Evolutionary conservation across 495 filamentous ascomycete genomes (phyloP).

Genomic region (Aspergillus mulundensis): DNA sequence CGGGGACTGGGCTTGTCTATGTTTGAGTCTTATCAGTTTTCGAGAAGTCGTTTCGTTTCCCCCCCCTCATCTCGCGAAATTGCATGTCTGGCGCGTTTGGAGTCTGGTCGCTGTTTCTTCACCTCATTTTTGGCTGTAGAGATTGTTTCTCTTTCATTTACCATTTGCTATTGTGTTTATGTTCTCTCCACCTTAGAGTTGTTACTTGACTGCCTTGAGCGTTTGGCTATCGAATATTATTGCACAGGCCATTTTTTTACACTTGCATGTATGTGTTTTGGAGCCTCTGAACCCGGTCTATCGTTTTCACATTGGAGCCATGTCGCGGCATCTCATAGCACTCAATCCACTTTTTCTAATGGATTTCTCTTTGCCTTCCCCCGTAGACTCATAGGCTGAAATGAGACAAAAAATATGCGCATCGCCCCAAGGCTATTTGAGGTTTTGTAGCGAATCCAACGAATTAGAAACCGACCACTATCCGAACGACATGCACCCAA

Average conservation of each 20-base stretch:
- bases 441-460: too few relatives aligned
- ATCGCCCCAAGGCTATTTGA: too few relatives aligned
- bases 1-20: neutral
- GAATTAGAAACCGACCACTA: too few relatives aligned
- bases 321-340: conserved; percentile 11
- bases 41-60: neutral
- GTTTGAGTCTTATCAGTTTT: neutral
- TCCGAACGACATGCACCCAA: too few relatives aligned
- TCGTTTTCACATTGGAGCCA: conserved; percentile 12
- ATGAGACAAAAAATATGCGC: too few relatives aligned
- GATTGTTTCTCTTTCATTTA: conserved; percentile 12
- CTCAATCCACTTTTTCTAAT: conserved; percentile 1
- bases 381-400: neutral
- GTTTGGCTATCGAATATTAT: conserved; percentile 12
- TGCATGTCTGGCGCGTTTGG: conserved; percentile 27
- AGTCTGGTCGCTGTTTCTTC: conserved; percentile 15
- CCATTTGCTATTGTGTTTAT: neutral
- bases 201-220: conserved; percentile 8
- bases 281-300: conserved; percentile 3
- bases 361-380: conserved; percentile 9
- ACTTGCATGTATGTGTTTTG: conserved; percentile 16
- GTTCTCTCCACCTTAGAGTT: conserved; percentile 2
- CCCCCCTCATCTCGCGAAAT: conserved; percentile 1
- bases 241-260: conserved; percentile 7
- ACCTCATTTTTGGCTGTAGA: conserved; percentile 18